These are phyloP conservation scores for Sclerotinia minor DNA, from an alignment of 2,329 filamentous ascomycete species.

Conservation along the genomic window DNA sequence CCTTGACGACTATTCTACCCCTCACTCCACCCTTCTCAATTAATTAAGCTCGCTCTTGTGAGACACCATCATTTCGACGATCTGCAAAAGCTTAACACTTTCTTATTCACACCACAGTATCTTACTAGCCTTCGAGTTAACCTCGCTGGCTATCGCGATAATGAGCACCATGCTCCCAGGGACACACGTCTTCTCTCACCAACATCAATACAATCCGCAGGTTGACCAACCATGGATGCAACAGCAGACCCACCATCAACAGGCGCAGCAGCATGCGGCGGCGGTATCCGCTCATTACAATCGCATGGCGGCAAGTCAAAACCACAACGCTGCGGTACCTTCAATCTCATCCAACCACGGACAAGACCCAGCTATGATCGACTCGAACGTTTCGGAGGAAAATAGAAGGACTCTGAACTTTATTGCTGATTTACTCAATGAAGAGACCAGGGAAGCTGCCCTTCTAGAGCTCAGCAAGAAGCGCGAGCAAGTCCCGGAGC, in stretches of 20 bases:
- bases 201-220: slow-evolving; percentile 62
- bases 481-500: slow-evolving; percentile 93
- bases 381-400: slow-evolving; percentile 72
- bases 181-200: slow-evolving; percentile 65
- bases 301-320: slow-evolving; percentile 58
- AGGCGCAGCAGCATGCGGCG: slow-evolving; percentile 44
- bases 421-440: slow-evolving; percentile 88
- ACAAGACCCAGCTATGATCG: slow-evolving; percentile 61
- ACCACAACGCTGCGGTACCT: slow-evolving; percentile 52
- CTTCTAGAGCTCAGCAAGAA: slow-evolving; percentile 97
- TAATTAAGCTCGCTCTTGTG: slow-evolving; percentile 1
- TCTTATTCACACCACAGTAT: slow-evolving; percentile 7
- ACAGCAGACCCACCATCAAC: slow-evolving; percentile 45
- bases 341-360: slow-evolving; percentile 49
- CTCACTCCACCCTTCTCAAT: slow-evolving; percentile 14
- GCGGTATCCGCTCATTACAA: slow-evolving; percentile 60
- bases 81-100: slow-evolving; percentile 1
- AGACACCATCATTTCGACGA: slow-evolving; percentile 8
- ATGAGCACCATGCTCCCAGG: slow-evolving; percentile 57
- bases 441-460: slow-evolving; percentile 83
- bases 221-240: slow-evolving; percentile 67
- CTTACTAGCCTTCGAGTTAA: slow-evolving; percentile 31
- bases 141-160: slow-evolving; percentile 30
- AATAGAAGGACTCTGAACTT: slow-evolving; percentile 90
- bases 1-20: slow-evolving; percentile 21